A percentile compares a stretch with the other conserved stretches of the same genome.
Evolutionary conservation across 2,329 filamentous ascomycete genomes (phyloP).

Genomic region (Ceratocystis albifundus): DNA sequence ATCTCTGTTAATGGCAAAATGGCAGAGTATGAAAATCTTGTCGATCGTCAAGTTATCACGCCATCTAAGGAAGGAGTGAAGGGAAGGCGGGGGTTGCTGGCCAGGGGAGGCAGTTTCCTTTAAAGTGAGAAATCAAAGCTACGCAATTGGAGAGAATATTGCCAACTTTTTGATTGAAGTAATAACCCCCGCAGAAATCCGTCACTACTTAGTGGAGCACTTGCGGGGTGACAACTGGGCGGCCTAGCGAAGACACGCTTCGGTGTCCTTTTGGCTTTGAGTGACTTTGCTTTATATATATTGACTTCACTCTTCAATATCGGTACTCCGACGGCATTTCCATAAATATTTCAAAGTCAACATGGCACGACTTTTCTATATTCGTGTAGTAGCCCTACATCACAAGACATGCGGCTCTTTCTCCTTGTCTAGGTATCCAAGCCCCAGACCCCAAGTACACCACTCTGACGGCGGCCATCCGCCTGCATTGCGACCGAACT

Average conservation of each 20-base stretch:
- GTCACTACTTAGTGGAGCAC: constrained; percentile 1
- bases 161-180: not conserved
- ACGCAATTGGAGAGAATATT: not conserved
- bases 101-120: constrained; percentile 1
- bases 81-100: not conserved
- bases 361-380: no score
- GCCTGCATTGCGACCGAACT: not conserved
- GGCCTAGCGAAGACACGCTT: not conserved
- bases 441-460: constrained; percentile 10
- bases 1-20: not conserved
- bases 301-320: not conserved
- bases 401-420: not conserved
- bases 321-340: no score
- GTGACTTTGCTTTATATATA: not conserved
- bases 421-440: not conserved
- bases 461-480: not conserved
- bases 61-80: no score
- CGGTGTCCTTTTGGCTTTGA: no score
- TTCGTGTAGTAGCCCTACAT: no score
- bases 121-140: not conserved
- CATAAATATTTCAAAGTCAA: no score
- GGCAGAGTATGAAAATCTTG: not conserved
- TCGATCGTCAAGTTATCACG: not conserved
- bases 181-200: not conserved
- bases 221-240: not conserved